phyloP scores from a whole-genome alignment of 805 yeast species.

The Tetrapisispora iriomotensis region DNA sequence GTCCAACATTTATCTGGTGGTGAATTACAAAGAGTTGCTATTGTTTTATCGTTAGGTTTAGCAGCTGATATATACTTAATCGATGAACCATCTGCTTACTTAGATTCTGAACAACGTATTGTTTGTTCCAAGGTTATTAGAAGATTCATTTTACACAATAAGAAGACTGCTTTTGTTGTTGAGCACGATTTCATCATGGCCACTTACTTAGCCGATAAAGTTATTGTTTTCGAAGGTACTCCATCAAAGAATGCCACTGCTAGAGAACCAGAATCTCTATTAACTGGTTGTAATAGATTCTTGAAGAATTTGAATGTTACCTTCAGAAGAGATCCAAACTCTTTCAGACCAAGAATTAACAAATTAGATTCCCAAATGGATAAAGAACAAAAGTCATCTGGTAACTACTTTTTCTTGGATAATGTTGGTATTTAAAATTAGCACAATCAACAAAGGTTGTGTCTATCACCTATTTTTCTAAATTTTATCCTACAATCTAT shows the following conservation, averaged over 20 bases:
- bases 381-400: conserved; percentile 86
- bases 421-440: conserved; percentile 35
- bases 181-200: conserved; percentile 99
- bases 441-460: not conserved
- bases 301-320: conserved; percentile 95
- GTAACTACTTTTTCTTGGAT: conserved; percentile 95
- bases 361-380: conserved; percentile 98
- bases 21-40: conserved; percentile 98
- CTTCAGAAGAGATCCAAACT: conserved; percentile 97
- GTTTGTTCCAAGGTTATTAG: conserved; percentile 97
- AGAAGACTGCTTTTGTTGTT: conserved; percentile 97
- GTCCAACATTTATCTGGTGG: conserved; percentile 98
- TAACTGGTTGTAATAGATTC: conserved; percentile 96
- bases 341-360: conserved; percentile 97
- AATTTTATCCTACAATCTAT: not conserved
- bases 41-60: conserved; percentile 85
- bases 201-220: conserved; percentile 96
- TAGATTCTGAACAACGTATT: conserved; percentile 99
- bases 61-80: conserved; percentile 94
- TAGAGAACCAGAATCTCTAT: conserved; percentile 79
- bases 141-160: conserved; percentile 90
- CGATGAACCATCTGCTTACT: conserved; percentile 98
- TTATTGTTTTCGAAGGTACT: conserved; percentile 92
- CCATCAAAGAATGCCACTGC: conserved; percentile 86
- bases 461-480: conserved; percentile 5